These are phyloP conservation scores for Puccinia horiana DNA, from an alignment of 1,284 basidiomycete genomes.

Conservation along the genomic window DNA sequence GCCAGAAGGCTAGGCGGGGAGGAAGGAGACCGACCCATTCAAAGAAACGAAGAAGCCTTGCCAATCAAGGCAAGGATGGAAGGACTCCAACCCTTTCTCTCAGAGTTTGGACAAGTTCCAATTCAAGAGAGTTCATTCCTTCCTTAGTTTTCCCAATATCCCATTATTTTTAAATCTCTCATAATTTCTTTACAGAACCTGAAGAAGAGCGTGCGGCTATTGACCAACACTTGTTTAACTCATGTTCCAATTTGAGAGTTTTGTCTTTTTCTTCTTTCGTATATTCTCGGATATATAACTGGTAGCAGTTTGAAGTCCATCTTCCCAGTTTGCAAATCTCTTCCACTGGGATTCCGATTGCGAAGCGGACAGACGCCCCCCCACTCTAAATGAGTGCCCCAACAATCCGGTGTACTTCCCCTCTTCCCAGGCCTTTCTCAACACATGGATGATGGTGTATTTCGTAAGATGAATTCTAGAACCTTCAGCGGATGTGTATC, in stretches of 20 bases:
- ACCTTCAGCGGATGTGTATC: background rate
- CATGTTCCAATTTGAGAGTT: background rate
- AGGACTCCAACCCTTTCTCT: too few species aligned
- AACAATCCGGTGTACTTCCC: background rate
- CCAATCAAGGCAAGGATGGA: too few species aligned
- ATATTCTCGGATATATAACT: background rate
- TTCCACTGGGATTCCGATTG: background rate
- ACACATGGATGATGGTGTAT: background rate
- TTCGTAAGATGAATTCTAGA: background rate
- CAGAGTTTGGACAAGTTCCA: too few species aligned
- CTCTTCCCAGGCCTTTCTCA: background rate
- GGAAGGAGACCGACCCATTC: too few species aligned
- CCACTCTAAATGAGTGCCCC: too few species aligned
- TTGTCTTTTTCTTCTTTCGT: background rate
- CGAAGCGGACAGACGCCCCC: background rate
- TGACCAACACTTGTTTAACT: background rate
- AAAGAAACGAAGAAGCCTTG: too few species aligned
- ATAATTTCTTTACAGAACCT: too few species aligned
- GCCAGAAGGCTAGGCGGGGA: too few species aligned
- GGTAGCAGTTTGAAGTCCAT: background rate
- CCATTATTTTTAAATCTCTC: too few species aligned
- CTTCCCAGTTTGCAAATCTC: background rate
- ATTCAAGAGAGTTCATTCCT: too few species aligned
- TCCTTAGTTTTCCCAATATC: too few species aligned
- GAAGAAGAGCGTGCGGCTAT: too few species aligned